These are phyloP conservation scores for Somion occarium DNA, from an alignment of 1,284 basidiomycete genomes.

Conservation along the genomic window DNA sequence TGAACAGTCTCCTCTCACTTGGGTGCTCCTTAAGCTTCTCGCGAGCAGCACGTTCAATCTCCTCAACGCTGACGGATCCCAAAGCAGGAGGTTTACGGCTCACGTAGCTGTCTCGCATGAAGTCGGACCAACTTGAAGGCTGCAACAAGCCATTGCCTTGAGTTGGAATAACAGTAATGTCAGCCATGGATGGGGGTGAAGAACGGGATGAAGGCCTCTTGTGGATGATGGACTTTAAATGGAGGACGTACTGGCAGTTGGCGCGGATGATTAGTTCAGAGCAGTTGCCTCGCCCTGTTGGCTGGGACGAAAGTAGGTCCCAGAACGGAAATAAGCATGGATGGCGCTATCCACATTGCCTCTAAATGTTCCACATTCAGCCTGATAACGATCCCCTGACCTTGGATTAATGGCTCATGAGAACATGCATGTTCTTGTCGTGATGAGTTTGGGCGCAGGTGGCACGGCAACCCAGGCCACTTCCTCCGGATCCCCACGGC, in stretches of 20 bases:
- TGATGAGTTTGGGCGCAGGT: background rate
- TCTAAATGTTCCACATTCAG: background rate
- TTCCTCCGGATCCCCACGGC: background rate
- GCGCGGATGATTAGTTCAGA: background rate
- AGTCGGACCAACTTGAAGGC: slow-evolving; percentile 25
- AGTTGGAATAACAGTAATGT: background rate
- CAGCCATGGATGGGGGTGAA: background rate
- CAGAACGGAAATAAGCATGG: background rate
- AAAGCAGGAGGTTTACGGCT: slow-evolving; percentile 28
- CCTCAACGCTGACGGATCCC: slow-evolving; percentile 35
- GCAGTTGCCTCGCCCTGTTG: background rate
- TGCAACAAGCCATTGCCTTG: slow-evolving; percentile 6
- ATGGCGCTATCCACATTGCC: background rate
- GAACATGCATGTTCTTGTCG: background rate
- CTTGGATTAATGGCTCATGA: background rate
- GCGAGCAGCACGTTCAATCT: slow-evolving; percentile 40
- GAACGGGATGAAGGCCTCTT: background rate
- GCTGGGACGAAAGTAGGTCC: background rate
- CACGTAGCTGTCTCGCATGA: slow-evolving; percentile 24
- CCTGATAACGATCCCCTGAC: background rate
- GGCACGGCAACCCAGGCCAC: background rate
- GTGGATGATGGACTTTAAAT: background rate
- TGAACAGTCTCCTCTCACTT: slow-evolving; percentile 22
- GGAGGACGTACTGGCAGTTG: background rate
- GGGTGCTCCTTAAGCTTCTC: slow-evolving; percentile 36